phyloP scores from a whole-genome alignment of 495 filamentous ascomycete species.

The Hypomontagnella monticulosa region DNA sequence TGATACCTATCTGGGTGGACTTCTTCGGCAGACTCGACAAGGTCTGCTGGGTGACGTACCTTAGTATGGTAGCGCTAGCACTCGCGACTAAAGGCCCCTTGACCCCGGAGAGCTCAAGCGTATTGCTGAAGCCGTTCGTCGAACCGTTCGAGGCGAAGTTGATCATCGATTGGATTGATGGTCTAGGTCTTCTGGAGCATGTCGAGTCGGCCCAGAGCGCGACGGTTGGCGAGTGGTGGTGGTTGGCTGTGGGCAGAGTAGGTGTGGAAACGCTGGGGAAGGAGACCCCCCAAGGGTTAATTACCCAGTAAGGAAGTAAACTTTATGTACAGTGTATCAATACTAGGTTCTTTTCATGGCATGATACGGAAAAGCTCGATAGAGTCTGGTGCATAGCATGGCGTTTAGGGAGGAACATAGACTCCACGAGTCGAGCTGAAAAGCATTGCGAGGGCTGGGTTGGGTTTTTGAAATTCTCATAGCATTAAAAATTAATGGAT shows the following conservation, averaged over 20 bases:
- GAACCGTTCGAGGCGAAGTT: conserved; percentile 74
- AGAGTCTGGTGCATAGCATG: neutral
- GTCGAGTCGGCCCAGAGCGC: conserved; percentile 55
- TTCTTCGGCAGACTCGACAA: conserved; percentile 71
- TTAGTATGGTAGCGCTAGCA: conserved; percentile 66
- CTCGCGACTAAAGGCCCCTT: conserved; percentile 69
- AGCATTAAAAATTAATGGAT: neutral
- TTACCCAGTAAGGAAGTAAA: neutral
- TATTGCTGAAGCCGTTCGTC: conserved; percentile 67
- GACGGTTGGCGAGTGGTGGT: conserved; percentile 75
- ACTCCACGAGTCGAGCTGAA: conserved; percentile 1
- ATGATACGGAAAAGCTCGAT: neutral
- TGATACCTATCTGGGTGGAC: conserved; percentile 82
- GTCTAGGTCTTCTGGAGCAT: conserved; percentile 56
- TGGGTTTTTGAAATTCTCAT: neutral
- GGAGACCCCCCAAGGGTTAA: neutral
- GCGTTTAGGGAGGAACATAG: conserved; percentile 26
- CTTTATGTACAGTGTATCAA: neutral
- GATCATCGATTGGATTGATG: conserved; percentile 71
- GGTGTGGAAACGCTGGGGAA: conserved; percentile 12
- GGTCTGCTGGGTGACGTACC: conserved; percentile 71
- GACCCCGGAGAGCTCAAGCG: conserved; percentile 59
- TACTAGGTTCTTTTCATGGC: neutral
- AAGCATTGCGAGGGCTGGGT: conserved; percentile 1
- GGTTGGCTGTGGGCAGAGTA: conserved; percentile 55